Conservation (phyloP, 2,329 filamentous ascomycete genomes). For the Ascomycota sp. region DNA sequence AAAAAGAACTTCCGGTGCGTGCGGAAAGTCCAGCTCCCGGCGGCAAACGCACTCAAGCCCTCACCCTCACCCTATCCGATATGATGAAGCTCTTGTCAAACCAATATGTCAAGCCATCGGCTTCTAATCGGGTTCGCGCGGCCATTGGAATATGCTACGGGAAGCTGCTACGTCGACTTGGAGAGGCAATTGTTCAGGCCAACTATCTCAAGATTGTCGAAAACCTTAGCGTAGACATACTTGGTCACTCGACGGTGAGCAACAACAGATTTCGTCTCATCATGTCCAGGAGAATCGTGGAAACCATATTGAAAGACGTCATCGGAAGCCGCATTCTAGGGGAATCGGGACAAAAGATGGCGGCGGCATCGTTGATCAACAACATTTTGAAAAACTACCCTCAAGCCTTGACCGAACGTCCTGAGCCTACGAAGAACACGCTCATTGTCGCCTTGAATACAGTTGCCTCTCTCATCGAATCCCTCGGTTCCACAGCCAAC, state of each 20-base stretch:
- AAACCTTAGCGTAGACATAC: slow-evolving; percentile 59
- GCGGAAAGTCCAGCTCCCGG: slow-evolving; percentile 53
- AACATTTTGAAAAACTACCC: slow-evolving; percentile 88
- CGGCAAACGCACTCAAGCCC: slow-evolving; percentile 47
- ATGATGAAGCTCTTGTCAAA: slow-evolving; percentile 59
- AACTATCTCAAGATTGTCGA: slow-evolving; percentile 67
- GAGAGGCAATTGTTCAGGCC: slow-evolving; percentile 62
- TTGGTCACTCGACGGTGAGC: slow-evolving; percentile 54
- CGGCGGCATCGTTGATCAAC: slow-evolving; percentile 65
- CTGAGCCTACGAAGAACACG: slow-evolving; percentile 74
- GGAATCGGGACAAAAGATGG: slow-evolving; percentile 72
- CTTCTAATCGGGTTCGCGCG: slow-evolving; percentile 61
- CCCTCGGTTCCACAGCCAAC: slow-evolving; percentile 64
- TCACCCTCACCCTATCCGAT: slow-evolving; percentile 57
- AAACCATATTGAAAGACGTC: slow-evolving; percentile 65
- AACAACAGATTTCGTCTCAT: slow-evolving; percentile 79
- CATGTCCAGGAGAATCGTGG: slow-evolving; percentile 65
- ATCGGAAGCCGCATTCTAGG: slow-evolving; percentile 66
- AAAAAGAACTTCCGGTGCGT: slow-evolving; percentile 48
- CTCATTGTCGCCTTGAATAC: slow-evolving; percentile 63
- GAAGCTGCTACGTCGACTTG: slow-evolving; percentile 56
- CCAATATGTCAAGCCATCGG: slow-evolving; percentile 62
- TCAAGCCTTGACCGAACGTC: slow-evolving; percentile 65
- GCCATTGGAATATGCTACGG: slow-evolving; percentile 78
- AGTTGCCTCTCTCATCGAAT: slow-evolving; percentile 56